Evolutionary conservation across 257 asterid species (phyloP).

Genomic region (Solanum bukasovii): DNA sequence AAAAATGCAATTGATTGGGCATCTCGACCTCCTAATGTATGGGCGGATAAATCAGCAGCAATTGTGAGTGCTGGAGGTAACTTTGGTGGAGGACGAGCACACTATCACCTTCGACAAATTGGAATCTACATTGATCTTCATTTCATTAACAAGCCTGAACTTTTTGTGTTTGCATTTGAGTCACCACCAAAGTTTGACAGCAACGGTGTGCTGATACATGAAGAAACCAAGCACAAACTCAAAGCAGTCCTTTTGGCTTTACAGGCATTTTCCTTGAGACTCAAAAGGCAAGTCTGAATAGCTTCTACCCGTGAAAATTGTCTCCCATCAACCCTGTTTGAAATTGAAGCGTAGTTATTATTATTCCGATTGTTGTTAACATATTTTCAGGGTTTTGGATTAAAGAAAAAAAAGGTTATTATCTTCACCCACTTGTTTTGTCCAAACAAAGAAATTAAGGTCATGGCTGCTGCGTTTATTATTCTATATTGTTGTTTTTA

Average conservation of each 20-base stretch:
- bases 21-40: conserved; percentile 75
- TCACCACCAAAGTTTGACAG: conserved; percentile 58
- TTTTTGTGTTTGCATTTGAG: conserved; percentile 45
- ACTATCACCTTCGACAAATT: conserved; percentile 72
- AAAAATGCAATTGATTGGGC: conserved; percentile 95
- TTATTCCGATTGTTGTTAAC: not conserved
- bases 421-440: not conserved
- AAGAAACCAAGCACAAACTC: conserved; percentile 5
- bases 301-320: not conserved
- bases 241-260: not conserved
- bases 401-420: not conserved
- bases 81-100: conserved; percentile 73
- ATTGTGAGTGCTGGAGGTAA: conserved; percentile 65
- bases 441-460: not conserved
- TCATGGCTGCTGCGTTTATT: not conserved
- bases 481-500: not conserved
- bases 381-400: not conserved
- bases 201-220: conserved; percentile 59
- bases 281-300: not conserved
- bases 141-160: conserved; percentile 84
- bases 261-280: not conserved
- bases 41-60: conserved; percentile 77
- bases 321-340: not conserved
- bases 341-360: not conserved
- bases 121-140: conserved; percentile 78